phyloP scores from a whole-genome alignment of 2,329 filamentous ascomycete species.

The Pseudocercospora eumusae region DNA sequence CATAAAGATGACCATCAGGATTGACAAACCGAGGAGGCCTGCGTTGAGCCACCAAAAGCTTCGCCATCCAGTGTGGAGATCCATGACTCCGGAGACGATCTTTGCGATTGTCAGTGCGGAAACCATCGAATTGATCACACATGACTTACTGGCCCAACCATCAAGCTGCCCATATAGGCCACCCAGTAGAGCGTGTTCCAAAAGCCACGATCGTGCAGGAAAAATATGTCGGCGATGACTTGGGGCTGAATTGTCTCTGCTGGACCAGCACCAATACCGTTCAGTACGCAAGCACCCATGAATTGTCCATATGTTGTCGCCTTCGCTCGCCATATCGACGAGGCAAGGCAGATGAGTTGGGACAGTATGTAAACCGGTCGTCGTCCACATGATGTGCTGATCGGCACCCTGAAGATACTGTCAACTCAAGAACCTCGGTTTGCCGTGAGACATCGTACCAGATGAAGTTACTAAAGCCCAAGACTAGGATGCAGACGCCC shows the following conservation, averaged over 20 bases:
- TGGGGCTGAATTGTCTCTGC: slow-evolving; percentile 64
- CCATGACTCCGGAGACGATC: slow-evolving; percentile 63
- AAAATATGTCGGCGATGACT: slow-evolving; percentile 66
- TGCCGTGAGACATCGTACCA: slow-evolving; percentile 46
- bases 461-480: slow-evolving; percentile 63
- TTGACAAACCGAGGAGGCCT: slow-evolving; percentile 53
- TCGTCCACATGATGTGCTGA: slow-evolving; percentile 57
- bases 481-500: slow-evolving; percentile 57
- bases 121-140: background rate
- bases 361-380: slow-evolving; percentile 57
- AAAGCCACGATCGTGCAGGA: slow-evolving; percentile 62
- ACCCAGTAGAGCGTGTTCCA: slow-evolving; percentile 65
- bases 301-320: slow-evolving; percentile 62
- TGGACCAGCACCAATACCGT: slow-evolving; percentile 64
- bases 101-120: background rate
- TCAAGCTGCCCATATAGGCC: slow-evolving; percentile 63
- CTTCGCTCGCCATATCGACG: slow-evolving; percentile 60
- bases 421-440: background rate
- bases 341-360: slow-evolving; percentile 55
- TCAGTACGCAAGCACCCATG: slow-evolving; percentile 63
- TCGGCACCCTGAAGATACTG: slow-evolving; percentile 50
- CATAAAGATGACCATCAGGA: slow-evolving; percentile 56
- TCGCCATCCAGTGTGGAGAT: slow-evolving; percentile 59
- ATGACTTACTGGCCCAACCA: slow-evolving; percentile 49
- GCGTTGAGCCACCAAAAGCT: slow-evolving; percentile 69